Evolutionary conservation across 192 early-diverging fungal genomes (phyloP).

Genomic region (Pilaira anomala): DNA sequence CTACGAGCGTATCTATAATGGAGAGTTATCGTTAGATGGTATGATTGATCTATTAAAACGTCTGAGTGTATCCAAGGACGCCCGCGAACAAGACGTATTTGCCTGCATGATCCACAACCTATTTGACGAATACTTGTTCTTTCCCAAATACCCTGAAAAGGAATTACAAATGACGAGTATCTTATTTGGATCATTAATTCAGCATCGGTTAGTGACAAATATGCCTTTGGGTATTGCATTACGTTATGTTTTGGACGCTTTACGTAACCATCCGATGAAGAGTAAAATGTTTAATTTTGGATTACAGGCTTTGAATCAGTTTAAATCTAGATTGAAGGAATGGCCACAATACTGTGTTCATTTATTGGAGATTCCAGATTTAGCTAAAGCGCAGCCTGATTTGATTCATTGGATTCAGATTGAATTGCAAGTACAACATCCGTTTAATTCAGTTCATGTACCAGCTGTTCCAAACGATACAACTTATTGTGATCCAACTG

Average conservation of each 20-base stretch:
- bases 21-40: slow-evolving; percentile 72
- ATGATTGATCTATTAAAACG: slow-evolving; percentile 80
- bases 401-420: slow-evolving; percentile 60
- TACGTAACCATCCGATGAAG: slow-evolving; percentile 69
- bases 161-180: slow-evolving; percentile 84
- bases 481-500: slow-evolving; percentile 48
- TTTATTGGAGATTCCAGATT: slow-evolving; percentile 76
- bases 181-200: slow-evolving; percentile 88
- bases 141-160: slow-evolving; percentile 90
- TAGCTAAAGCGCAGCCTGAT: slow-evolving; percentile 74
- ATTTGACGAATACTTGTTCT: slow-evolving; percentile 95
- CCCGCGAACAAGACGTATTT: slow-evolving; percentile 78
- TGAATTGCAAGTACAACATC: slow-evolving; percentile 27
- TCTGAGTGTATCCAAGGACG: slow-evolving; percentile 71
- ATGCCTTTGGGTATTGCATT: slow-evolving; percentile 78
- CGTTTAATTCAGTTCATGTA: slow-evolving; percentile 22
- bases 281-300: slow-evolving; percentile 91
- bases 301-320: slow-evolving; percentile 77
- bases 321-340: slow-evolving; percentile 75
- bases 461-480: slow-evolving; percentile 14
- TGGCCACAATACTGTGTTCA: slow-evolving; percentile 88
- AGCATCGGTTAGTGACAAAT: slow-evolving; percentile 79
- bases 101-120: slow-evolving; percentile 88
- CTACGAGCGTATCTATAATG: slow-evolving; percentile 73
- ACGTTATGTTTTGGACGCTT: slow-evolving; percentile 82